Base-by-base conservation (phyloP, 345 rosid genomes). In the Sonneratia alba region DNA sequence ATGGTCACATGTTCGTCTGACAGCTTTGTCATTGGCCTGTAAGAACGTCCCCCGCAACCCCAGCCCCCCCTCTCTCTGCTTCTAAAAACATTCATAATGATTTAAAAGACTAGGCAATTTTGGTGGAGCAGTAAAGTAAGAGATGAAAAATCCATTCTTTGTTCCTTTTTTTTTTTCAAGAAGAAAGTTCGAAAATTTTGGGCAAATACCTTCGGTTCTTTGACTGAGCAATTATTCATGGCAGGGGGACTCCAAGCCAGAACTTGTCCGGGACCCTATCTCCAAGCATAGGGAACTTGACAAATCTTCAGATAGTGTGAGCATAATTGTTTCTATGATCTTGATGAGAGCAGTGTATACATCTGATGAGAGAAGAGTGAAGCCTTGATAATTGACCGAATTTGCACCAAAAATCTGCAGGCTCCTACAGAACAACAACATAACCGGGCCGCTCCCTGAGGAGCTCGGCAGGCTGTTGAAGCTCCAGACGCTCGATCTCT, bases 401-500 rank as follows among this genome's bases (percentile, higher is more conserved):
- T 68, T 56, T 42, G 22, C 19, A 19, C 24, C 7, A 24, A 11
- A 27, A 27, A 14, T 36, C 19, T 49, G 66, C 73, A 75, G 77
- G 73, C 69, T 75, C 27, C 69, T 75, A 49, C 97, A 92, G 80
- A 90, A 92, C 78, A 95, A 95, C 80, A 90, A 95, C 85, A 92
- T 95, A 78, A 85, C 92, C n/a, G 99, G 99, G 61, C 79, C 79
- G 5, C 78, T 95, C 73, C 97, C 98, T 66, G 47, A 83, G 13
- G 99, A 90, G 82, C 71, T 95, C 40, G 88, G 92, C 72, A 81
- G 80, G 85, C 94, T 95, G 4, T 76, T 81, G 27, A 89, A 80
- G 84, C 92, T 95, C 75, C 87, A 81, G 53, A 95, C 99, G 36
- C 90, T 95, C 72, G 99, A 95, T 85, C 92, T 95, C 73, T 95